phyloP scores from a whole-genome alignment of 2,329 filamentous ascomycete genomes.

The Alternaria panax region DNA sequence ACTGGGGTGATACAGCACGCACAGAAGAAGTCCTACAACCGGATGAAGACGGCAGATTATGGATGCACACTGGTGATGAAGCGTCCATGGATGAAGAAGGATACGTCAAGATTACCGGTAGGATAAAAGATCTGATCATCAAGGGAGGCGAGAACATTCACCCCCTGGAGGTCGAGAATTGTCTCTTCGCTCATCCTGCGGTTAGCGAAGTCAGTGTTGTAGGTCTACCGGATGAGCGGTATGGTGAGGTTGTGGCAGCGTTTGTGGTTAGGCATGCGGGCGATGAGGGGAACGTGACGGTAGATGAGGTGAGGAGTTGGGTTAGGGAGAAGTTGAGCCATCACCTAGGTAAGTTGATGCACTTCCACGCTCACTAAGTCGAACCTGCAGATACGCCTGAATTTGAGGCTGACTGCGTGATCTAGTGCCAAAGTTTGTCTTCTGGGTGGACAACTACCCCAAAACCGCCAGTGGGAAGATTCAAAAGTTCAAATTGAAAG shows the following conservation, averaged over 20 bases:
- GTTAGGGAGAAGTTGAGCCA: slow-evolving; percentile 74
- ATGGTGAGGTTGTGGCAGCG: slow-evolving; percentile 86
- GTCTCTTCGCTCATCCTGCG: slow-evolving; percentile 73
- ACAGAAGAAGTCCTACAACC: slow-evolving; percentile 73
- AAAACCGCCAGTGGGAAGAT: slow-evolving; percentile 98
- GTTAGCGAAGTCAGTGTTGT: slow-evolving; percentile 83
- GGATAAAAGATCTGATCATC: slow-evolving; percentile 96
- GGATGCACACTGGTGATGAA: slow-evolving; percentile 95
- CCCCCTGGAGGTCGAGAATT: slow-evolving; percentile 91
- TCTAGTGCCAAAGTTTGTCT: slow-evolving; percentile 81
- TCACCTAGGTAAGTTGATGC: slow-evolving; percentile 64
- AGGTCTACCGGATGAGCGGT: slow-evolving; percentile 79
- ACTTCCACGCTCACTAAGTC: not conserved
- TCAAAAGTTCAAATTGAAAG: slow-evolving; percentile 87
- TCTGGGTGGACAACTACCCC: slow-evolving; percentile 83
- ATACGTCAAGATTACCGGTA: slow-evolving; percentile 85
- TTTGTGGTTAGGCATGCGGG: slow-evolving; percentile 70
- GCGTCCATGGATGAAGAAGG: slow-evolving; percentile 83
- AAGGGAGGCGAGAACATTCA: slow-evolving; percentile 95
- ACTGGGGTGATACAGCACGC: slow-evolving; percentile 76
- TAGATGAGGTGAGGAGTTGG: slow-evolving; percentile 72
- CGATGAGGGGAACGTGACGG: slow-evolving; percentile 54
- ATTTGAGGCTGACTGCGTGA: not conserved
- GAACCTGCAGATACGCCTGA: not conserved
- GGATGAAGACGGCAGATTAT: slow-evolving; percentile 66